A percentile compares a stretch with the other conserved stretches of the same genome.
Evolutionary conservation across 192 early-diverging fungal species (phyloP).

Genomic region (Phlyctochytrium planicorne): DNA sequence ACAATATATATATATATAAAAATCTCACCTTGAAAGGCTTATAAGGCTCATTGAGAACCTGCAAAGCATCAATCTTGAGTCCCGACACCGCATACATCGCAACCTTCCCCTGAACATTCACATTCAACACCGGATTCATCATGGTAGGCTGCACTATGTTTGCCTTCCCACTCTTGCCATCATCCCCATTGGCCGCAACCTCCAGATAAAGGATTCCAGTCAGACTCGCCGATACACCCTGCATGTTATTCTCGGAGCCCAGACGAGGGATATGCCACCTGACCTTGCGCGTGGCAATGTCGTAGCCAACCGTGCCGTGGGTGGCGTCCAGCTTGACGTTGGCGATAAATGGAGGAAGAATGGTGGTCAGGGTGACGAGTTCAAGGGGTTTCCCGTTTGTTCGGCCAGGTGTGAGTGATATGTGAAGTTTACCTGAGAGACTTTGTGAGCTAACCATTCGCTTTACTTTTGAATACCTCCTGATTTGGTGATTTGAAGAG

Average conservation of each 20-base stretch:
- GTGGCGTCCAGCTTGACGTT: constrained; percentile 58
- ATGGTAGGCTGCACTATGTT: not conserved
- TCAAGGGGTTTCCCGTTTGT: constrained; percentile 70
- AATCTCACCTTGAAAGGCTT: constrained; percentile 76
- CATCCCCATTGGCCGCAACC: not conserved
- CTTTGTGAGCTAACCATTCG: constrained; percentile 58
- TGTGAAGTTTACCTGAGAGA: constrained; percentile 63
- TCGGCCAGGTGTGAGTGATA: constrained; percentile 61
- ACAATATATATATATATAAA: no score
- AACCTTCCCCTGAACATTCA: constrained; percentile 68
- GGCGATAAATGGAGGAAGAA: constrained; percentile 58
- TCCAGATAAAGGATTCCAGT: not conserved
- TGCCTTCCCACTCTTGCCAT: not conserved
- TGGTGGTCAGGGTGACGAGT: constrained; percentile 46
- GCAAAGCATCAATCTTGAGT: constrained; percentile 68
- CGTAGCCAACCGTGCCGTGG: constrained; percentile 64
- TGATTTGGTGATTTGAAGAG: constrained; percentile 53
- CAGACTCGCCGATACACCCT: not conserved
- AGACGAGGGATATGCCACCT: not conserved
- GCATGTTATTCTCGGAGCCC: constrained; percentile 1
- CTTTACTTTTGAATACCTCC: constrained; percentile 61
- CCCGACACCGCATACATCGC: constrained; percentile 71
- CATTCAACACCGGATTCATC: constrained; percentile 30
- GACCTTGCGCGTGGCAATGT: not conserved
- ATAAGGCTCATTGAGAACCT: constrained; percentile 71